Base-by-base conservation (phyloP, 306 rosid species). In the Geum urbanum region DNA sequence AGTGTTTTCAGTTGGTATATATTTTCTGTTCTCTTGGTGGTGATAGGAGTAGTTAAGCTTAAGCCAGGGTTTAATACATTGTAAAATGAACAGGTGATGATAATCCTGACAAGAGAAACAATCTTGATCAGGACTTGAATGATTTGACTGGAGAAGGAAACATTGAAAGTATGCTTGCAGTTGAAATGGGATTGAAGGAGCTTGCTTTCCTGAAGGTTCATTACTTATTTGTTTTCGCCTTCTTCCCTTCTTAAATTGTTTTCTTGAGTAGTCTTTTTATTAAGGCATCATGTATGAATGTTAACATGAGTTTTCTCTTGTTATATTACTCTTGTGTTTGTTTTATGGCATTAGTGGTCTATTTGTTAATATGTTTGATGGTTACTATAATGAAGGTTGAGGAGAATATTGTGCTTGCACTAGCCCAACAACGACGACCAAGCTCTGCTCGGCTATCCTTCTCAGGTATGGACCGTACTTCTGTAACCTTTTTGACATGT, bases 111-210 rank as follows among this genome's bases (percentile, higher is more conserved):
- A 84, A 80, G 73, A 87, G 96, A 80, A 88, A 80, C 82, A 81
- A 83, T 69, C 74, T 84, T 84, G 79, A 82, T 78, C 89, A 79
- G 61, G 98, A 92, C 79, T 74, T 86, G 62, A 90, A 83, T 81
- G 98, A 92, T 85, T 88, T 90, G 43, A 85, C 89, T 5, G 98
- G 96, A 73, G 98, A 92, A 82, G 98, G 98, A 85, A 92, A 88
- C 78, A 92, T 92, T 39, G 97, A 92, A 75, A 90, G 92, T 62
- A 90, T 92, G 98, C 97, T 92, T 78, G 86, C 97, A 24, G 90
- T 92, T 81, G 98, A 92, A 81, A 90, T 92, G 97, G 98, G 97
- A 66, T 73, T 92, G 74, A 86, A 90, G 77, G 96, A 92, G 83
- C 98, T 92, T 77, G 87, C 91, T 79, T 85, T 87, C 75, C 84